These are phyloP conservation scores for Bolboschoenoplectus hybrid DNA, from an alignment of 202 grass and related monocot species.

Conservation along the genomic window DNA sequence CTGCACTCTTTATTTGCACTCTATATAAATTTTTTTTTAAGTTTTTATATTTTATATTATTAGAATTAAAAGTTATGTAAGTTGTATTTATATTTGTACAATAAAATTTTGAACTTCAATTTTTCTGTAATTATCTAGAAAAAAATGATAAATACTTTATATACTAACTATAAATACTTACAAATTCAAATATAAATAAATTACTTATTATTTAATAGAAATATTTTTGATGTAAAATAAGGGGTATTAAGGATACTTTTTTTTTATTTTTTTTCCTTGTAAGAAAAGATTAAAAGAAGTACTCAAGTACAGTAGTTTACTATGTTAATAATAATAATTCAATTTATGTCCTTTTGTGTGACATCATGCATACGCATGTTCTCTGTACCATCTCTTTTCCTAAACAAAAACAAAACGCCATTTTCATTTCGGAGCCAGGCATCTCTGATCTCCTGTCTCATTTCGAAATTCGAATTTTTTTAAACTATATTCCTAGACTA, in stretches of 20 bases:
- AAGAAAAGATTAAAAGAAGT: background rate
- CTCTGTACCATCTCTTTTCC: slow-evolving; percentile 4
- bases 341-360: slow-evolving; percentile 23
- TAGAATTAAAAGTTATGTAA: no score
- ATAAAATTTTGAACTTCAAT: no score
- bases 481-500: background rate
- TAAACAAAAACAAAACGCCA: slow-evolving; percentile 16
- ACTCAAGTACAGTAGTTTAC: background rate
- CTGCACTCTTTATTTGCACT: no score
- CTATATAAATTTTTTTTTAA: no score
- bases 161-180: no score
- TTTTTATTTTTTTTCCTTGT: background rate
- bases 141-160: no score
- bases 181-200: no score
- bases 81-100: no score
- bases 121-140: no score
- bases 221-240: no score
- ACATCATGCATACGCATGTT: slow-evolving; percentile 26
- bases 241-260: background rate
- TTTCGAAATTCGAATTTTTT: background rate
- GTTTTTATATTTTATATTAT: background rate
- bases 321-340: background rate
- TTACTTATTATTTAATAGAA: no score
- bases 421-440: background rate
- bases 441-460: slow-evolving; percentile 9